These are phyloP conservation scores for Boletus nobilissimus DNA, from an alignment of 1,284 basidiomycete genomes.

Conservation along the genomic window DNA sequence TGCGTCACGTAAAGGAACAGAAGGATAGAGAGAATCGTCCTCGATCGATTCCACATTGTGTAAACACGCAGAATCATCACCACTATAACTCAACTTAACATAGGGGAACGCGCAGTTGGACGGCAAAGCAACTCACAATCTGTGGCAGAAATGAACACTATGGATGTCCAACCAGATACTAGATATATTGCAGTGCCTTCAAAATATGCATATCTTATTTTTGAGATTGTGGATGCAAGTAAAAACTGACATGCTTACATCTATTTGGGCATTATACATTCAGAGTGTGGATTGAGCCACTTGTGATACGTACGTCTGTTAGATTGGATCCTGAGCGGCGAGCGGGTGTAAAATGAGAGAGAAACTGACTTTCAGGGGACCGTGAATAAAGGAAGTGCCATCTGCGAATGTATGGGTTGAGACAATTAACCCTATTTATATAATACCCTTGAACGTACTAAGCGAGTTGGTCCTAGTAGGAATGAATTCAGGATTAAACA, in stretches of 20 bases:
- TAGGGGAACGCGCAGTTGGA: no score
- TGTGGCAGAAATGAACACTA: constrained; percentile 13
- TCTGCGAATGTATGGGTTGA: background rate
- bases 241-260: background rate
- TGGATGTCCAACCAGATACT: background rate
- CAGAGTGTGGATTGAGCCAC: background rate
- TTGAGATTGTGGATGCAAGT: background rate
- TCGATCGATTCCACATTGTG: constrained; percentile 32
- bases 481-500: background rate
- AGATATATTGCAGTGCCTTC: constrained; percentile 5
- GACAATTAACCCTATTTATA: background rate
- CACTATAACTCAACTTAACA: constrained; percentile 1
- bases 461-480: background rate
- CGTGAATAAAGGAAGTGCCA: background rate
- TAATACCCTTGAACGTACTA: background rate
- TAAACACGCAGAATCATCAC: constrained; percentile 35
- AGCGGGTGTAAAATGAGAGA: background rate
- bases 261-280: background rate
- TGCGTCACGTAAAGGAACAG: background rate
- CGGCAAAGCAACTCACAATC: constrained; percentile 17
- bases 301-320: background rate
- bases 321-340: background rate
- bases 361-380: background rate
- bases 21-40: constrained; percentile 5
- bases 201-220: background rate